Base-by-base conservation (phyloP, 164 flowering plant genomes). In the Nelumbo lutea region DNA sequence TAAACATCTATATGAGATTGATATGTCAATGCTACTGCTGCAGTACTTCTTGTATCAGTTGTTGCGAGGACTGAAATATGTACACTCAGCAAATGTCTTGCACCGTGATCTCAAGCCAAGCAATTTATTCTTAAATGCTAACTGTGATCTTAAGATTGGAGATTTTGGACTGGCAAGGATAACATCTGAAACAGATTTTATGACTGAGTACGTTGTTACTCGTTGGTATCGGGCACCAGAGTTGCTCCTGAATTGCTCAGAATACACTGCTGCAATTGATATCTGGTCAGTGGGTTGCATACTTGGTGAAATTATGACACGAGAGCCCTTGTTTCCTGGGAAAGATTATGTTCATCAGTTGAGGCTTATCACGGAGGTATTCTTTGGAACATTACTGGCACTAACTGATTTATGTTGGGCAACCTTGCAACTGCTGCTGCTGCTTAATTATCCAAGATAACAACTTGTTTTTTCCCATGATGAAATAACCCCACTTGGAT, bases 301-400 rank as follows among this genome's bases (percentile, higher is more conserved):
- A 11, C 57, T 53, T 11, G 57, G 57, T 53, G 57, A 53, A 53
- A 53, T 53, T 15, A 1, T 53, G 57, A 53, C 57, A 14, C 57
- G 57, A 3, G 57, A 53, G 14, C 57, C 57, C 57, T 15, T 53
- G 4, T 53, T 53, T 53, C 57, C 57, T 1, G 57, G 57, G n/a
- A 53, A 53, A 53, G 57, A 53, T 53, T 53, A 53, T 53, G 57
- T 53, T 53, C 57, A 53, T 53, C 57, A 53, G 57, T 53, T 53
- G 57, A 53, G 57, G 14, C 57, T 53, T 53, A 11, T 53, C 57
- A 53, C 57, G 11, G 57, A 11, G 57, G 57, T 53, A 53, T 60
- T 3, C 13, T 38, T 53, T 27, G 50, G 39, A 41, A 43, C 39
- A 27, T 66, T 61, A 2, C 5, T 42, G 41, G 7, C 41, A 45